phyloP scores from a whole-genome alignment of 1,139 yeast species.

The Kodamaea ohmeri region DNA sequence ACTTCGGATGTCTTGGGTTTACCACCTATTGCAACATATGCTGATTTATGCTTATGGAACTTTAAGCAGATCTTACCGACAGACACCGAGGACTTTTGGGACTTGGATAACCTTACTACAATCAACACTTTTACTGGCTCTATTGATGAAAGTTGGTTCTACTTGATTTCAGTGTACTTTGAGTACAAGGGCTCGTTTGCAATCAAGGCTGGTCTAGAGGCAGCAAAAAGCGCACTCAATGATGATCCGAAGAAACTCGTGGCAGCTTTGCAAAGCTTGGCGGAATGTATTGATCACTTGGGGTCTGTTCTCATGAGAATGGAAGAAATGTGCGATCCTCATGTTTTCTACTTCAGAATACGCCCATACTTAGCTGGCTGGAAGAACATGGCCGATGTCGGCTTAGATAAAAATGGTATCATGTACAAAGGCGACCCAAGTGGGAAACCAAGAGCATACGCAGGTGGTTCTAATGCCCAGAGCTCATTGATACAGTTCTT shows the following conservation, averaged over 20 bases:
- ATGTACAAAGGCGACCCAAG: slow-evolving; percentile 62
- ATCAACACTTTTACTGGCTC: slow-evolving; percentile 86
- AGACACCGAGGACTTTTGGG: slow-evolving; percentile 33
- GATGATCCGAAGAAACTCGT: slow-evolving; percentile 40
- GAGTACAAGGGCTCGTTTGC: slow-evolving; percentile 78
- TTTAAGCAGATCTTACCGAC: slow-evolving; percentile 61
- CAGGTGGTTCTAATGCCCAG: slow-evolving; percentile 96
- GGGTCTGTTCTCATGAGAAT: slow-evolving; percentile 76
- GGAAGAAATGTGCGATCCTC: slow-evolving; percentile 96
- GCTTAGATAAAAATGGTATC: slow-evolving; percentile 73
- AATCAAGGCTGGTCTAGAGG: slow-evolving; percentile 56
- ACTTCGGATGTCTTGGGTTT: slow-evolving; percentile 61
- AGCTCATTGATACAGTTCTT: slow-evolving; percentile 84
- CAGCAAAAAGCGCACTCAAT: slow-evolving; percentile 43
- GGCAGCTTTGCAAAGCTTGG: slow-evolving; percentile 55
- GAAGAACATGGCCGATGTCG: slow-evolving; percentile 88
- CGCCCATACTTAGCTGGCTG: slow-evolving; percentile 94
- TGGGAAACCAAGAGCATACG: slow-evolving; percentile 51
- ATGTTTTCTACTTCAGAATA: slow-evolving; percentile 78
- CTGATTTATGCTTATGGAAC: slow-evolving; percentile 88
- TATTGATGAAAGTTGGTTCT: slow-evolving; percentile 92
- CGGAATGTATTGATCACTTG: slow-evolving; percentile 71
- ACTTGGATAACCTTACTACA: slow-evolving; percentile 70
- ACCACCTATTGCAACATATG: slow-evolving; percentile 87
- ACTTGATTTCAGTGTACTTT: slow-evolving; percentile 80